Conservation (phyloP, 2,329 filamentous ascomycete species). For the Venturiaceae sp. region DNA sequence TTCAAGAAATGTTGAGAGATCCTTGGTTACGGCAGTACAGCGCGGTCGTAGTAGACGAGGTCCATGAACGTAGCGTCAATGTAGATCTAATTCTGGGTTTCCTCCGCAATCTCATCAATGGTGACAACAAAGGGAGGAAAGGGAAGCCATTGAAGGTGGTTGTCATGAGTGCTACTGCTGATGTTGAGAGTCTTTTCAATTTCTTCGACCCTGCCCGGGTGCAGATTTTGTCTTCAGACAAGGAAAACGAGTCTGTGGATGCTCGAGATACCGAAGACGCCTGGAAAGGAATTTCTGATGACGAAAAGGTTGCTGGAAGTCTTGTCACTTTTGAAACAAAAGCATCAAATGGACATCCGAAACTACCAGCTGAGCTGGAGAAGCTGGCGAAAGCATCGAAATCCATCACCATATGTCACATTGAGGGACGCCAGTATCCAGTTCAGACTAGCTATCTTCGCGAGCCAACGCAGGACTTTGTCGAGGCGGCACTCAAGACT, state of each 20-base stretch:
- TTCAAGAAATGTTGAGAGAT: constrained; percentile 87
- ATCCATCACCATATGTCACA: constrained; percentile 49
- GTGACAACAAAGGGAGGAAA: constrained; percentile 53
- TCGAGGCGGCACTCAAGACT: constrained; percentile 69
- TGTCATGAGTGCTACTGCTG: constrained; percentile 94
- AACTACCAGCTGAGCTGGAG: not conserved
- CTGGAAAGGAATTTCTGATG: not conserved
- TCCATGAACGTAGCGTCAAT: constrained; percentile 91
- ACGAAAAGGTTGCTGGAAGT: not conserved
- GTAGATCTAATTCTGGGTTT: constrained; percentile 89
- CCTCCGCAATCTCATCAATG: constrained; percentile 62
- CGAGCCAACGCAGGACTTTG: constrained; percentile 67
- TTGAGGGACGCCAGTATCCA: constrained; percentile 79
- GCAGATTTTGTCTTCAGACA: not conserved
- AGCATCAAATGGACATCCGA: not conserved
- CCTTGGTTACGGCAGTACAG: constrained; percentile 77
- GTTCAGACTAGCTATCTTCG: constrained; percentile 70
- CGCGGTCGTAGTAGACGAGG: constrained; percentile 87
- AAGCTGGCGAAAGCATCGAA: not conserved
- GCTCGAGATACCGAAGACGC: constrained; percentile 10
- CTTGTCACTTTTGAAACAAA: not conserved
- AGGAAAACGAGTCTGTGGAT: not conserved
- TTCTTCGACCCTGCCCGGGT: constrained; percentile 53
- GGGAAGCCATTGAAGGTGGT: constrained; percentile 76
- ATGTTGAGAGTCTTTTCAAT: constrained; percentile 64